phyloP scores from a whole-genome alignment of 2,329 filamentous ascomycete genomes.

The Claviceps quebecensis region DNA sequence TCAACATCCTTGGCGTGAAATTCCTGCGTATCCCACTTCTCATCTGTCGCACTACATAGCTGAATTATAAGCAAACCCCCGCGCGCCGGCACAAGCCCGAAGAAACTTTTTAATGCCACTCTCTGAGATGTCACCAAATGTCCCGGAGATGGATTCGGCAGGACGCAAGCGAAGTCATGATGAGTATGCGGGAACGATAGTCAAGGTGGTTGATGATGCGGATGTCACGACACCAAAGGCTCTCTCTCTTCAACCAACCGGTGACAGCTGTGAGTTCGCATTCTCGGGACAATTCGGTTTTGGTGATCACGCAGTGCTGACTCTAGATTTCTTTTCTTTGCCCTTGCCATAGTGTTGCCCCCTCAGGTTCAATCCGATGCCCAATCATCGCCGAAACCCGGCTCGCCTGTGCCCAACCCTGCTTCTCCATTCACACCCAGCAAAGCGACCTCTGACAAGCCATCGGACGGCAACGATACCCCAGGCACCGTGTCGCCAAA shows the following conservation, averaged over 20 bases:
- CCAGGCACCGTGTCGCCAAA: conserved; percentile 5
- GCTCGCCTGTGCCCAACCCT: conserved; percentile 21
- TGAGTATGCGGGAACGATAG: conserved; percentile 25
- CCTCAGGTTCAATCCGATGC: conserved; percentile 11
- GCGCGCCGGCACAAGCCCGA: neutral
- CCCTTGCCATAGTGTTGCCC: conserved; percentile 10
- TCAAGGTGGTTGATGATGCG: conserved; percentile 11
- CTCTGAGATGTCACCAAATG: conserved; percentile 31
- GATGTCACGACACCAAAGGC: conserved; percentile 10
- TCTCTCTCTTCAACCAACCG: conserved; percentile 9
- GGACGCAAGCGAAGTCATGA: conserved; percentile 33
- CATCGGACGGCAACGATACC: conserved; percentile 1
- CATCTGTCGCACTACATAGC: no score
- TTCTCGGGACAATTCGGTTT: neutral
- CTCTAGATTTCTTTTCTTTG: neutral
- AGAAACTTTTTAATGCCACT: conserved; percentile 27
- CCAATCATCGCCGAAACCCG: conserved; percentile 15
- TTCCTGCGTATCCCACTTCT: neutral
- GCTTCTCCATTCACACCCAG: conserved; percentile 21
- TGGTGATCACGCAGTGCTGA: conserved; percentile 6
- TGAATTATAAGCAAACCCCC: neutral
- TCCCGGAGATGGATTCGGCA: conserved; percentile 28
- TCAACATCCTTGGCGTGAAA: no score
- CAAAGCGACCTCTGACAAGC: conserved; percentile 10
- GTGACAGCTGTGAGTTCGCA: conserved; percentile 10